These are phyloP conservation scores for Fusarium sp. DNA, from an alignment of 2,329 filamentous ascomycete species.

Conservation along the genomic window DNA sequence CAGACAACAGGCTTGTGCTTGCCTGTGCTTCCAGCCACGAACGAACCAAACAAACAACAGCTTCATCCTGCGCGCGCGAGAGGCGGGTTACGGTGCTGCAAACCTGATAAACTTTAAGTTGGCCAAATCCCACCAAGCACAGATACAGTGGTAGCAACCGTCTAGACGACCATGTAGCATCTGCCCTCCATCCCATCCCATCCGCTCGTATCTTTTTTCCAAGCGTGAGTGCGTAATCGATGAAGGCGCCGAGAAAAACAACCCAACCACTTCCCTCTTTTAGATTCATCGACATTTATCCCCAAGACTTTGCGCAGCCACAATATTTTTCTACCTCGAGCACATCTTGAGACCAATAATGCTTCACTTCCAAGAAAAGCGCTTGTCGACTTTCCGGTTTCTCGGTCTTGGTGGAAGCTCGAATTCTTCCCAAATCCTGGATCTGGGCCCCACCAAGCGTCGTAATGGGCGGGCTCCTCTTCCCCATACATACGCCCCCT, in stretches of 20 bases:
- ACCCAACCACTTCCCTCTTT: conserved; percentile 2
- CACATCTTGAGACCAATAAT: conserved; percentile 11
- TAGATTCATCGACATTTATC: background rate
- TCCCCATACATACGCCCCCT: conserved; percentile 5
- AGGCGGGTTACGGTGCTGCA: background rate
- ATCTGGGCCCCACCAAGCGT: conserved; percentile 30
- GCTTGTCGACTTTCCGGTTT: conserved; percentile 9
- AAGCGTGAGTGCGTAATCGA: background rate
- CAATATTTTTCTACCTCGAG: background rate
- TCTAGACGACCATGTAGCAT: background rate
- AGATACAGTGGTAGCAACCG: background rate
- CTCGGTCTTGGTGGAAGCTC: conserved; percentile 9
- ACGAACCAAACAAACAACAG: background rate
- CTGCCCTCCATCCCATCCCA: background rate
- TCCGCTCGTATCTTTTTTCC: background rate
- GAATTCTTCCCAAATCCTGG: conserved; percentile 14
- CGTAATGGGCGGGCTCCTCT: conserved; percentile 33
- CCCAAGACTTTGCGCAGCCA: conserved; percentile 34
- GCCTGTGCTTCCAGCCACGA: background rate
- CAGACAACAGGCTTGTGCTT: background rate
- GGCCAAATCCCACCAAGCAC: background rate
- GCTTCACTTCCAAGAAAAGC: conserved; percentile 4
- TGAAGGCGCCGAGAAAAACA: background rate
- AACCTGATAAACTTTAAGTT: background rate
- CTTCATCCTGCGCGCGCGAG: background rate